Evolutionary conservation across 176 grass and related monocot genomes (phyloP), one percentile per base, ranked within the genome.

Genomic region (Paspalum notatum): DNA sequence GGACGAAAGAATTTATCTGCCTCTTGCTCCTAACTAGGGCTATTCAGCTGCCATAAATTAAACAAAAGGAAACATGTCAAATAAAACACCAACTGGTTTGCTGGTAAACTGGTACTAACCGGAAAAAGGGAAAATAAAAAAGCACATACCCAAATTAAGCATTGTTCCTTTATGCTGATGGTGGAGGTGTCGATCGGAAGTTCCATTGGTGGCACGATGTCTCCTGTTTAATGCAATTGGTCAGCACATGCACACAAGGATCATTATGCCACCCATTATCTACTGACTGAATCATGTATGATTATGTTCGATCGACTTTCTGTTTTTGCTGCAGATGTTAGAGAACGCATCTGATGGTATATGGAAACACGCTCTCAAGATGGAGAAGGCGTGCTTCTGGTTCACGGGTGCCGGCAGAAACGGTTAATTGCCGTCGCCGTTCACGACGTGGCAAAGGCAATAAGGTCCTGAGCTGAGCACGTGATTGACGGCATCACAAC

Each of bases 381-480:
- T 12, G 9, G 38, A 4, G 17, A 6, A 0, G 4, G 38, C 38
- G 5, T 10, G 50, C 71, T 17, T 12, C 16, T 7, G 16, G 17
- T 13, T 20, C 9, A 55, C 18, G 2, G 71, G 50, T 17, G 71
- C 32, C 17, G 49, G 49, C 17, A 73, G 51, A 6, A 74, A n/a
- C n/a, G n/a, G 17, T 18, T 8, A 0, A 51, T 1, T 10, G 51
- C 11, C 12, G 51, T 74, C 71, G 37, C 71, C 72, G 37, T 74
- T 42, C 10, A 56, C 3, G 71, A 74, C 37, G 51, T 74, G 51
- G 71, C 71, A 74, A 14, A 74, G 9, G 71, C 71, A 73, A 9
- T 42, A 4, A 5, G 38, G 17, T 2, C 4, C 4, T 20, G 2
- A 54, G 13, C n/a, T n/a, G 21, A 73, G 21, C 10, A 2, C 0